Evolutionary conservation across 768 basidiomycete species (phyloP).

Genomic region (Tremella fuciformis): DNA sequence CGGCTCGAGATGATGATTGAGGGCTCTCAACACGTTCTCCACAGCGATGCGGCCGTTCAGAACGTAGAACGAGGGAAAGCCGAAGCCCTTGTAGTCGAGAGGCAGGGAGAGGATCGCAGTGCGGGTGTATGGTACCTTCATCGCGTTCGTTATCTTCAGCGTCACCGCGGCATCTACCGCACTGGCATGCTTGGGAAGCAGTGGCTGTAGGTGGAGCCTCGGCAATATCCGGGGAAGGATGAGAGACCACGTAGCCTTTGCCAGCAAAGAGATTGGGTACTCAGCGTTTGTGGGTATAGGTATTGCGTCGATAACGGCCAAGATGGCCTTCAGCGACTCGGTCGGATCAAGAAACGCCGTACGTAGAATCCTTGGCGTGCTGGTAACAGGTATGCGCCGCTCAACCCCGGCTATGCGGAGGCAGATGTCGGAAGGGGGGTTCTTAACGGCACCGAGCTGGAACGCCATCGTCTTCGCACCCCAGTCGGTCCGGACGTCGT

Average conservation of each 20-base stretch:
- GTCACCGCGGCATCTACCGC: constrained; percentile 12
- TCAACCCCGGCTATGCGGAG: too few relatives aligned
- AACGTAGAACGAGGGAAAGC: constrained; percentile 14
- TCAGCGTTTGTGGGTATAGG: neutral
- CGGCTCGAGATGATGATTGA: constrained; percentile 21
- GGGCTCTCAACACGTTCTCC: constrained; percentile 3
- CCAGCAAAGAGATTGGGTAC: constrained; percentile 11
- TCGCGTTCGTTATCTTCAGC: constrained; percentile 9
- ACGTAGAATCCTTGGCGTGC: constrained; percentile 14
- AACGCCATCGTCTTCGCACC: too few relatives aligned
- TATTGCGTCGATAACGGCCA: constrained; percentile 11
- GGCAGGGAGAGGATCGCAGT: constrained; percentile 9
- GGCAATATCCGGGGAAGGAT: constrained; percentile 13
- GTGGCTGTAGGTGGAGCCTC: constrained; percentile 10
- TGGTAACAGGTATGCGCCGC: too few relatives aligned
- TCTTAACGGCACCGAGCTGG: too few relatives aligned
- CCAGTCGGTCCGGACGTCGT: constrained; percentile 15
- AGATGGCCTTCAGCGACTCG: too few relatives aligned
- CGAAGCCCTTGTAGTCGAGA: constrained; percentile 12
- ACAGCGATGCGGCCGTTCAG: constrained; percentile 24
- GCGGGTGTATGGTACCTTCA: neutral
- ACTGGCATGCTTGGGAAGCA: neutral
- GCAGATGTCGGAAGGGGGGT: too few relatives aligned
- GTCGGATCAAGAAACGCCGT: neutral
- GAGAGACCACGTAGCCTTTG: constrained; percentile 3